These are phyloP conservation scores for Trichoderma parareesei DNA, from an alignment of 495 filamentous ascomycete species.

Conservation along the genomic window DNA sequence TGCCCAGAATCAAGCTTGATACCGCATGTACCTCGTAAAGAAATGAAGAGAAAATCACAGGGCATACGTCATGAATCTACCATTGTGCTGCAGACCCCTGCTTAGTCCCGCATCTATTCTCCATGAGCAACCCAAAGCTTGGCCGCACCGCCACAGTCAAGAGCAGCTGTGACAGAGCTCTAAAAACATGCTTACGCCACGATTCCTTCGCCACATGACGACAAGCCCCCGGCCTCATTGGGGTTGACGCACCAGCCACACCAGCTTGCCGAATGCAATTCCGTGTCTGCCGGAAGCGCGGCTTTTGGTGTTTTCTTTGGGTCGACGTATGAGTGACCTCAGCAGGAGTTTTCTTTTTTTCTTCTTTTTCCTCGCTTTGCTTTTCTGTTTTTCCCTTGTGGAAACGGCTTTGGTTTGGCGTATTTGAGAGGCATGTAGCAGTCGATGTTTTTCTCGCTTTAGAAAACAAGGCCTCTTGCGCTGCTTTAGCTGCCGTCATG, in stretches of 20 bases:
- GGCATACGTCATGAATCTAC: neutral
- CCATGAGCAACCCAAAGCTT: neutral
- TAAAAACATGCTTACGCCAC: neutral
- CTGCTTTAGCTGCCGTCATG: neutral
- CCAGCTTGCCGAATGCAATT: neutral
- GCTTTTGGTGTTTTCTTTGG: neutral
- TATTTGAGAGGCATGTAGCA: neutral
- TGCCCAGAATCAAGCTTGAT: too few relatives aligned
- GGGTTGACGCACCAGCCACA: neutral
- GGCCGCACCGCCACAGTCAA: conserved; percentile 1
- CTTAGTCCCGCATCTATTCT: neutral
- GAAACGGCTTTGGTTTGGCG: too few relatives aligned
- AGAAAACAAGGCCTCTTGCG: neutral
- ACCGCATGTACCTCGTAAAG: neutral
- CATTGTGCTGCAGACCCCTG: conserved; percentile 6
- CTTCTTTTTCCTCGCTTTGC: too few relatives aligned
- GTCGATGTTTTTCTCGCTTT: neutral
- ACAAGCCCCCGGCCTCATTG: neutral
- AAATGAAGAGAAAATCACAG: too few relatives aligned
- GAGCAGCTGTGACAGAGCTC: neutral
- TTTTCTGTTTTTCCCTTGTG: too few relatives aligned
- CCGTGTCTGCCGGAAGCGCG: neutral
- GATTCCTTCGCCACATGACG: neutral
- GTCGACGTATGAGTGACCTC: conserved; percentile 7
- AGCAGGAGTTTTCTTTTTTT: neutral